Evolutionary conservation across 805 yeast species (phyloP).

Genomic region (Saccharomycopsis fibuligera): DNA sequence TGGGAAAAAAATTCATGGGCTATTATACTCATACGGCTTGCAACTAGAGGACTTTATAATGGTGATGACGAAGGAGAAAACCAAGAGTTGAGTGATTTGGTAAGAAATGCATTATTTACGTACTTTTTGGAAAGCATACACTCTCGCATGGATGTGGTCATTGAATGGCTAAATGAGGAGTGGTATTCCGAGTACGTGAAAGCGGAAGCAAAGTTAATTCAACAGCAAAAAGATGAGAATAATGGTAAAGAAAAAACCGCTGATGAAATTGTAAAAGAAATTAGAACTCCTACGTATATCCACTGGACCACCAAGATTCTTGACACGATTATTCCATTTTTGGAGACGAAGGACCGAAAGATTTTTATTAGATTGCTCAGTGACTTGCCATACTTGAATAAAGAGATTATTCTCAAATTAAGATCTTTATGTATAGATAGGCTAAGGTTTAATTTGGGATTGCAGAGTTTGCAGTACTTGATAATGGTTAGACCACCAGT

Average conservation of each 20-base stretch:
- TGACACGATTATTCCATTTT: constrained; percentile 75
- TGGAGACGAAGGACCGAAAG: constrained; percentile 77
- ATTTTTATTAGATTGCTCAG: constrained; percentile 76
- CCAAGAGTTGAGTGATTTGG: constrained; percentile 46
- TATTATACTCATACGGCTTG: constrained; percentile 62
- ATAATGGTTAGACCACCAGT: constrained; percentile 91
- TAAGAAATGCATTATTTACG: constrained; percentile 65
- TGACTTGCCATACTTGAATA: constrained; percentile 75
- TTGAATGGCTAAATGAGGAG: constrained; percentile 94
- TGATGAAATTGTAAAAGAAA: constrained; percentile 22
- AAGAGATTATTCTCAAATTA: constrained; percentile 54
- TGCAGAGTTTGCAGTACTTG: constrained; percentile 72
- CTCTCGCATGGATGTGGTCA: constrained; percentile 61
- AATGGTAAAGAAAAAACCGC: constrained; percentile 26
- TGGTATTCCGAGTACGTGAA: constrained; percentile 75
- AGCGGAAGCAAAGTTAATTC: constrained; percentile 61
- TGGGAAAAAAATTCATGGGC: constrained; percentile 76
- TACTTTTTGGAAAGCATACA: constrained; percentile 72
- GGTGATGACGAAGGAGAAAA: constrained; percentile 24
- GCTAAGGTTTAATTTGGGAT: constrained; percentile 70
- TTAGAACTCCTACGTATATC: constrained; percentile 47
- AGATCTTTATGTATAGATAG: constrained; percentile 82
- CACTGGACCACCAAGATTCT: constrained; percentile 66
- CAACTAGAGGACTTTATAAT: constrained; percentile 66
- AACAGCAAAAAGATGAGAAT: constrained; percentile 26